Evolutionary conservation across 192 early-diverging fungal species (phyloP), one percentile per base, ranked within the genome.

Genomic region (Lunasporangiospora selenospora): DNA sequence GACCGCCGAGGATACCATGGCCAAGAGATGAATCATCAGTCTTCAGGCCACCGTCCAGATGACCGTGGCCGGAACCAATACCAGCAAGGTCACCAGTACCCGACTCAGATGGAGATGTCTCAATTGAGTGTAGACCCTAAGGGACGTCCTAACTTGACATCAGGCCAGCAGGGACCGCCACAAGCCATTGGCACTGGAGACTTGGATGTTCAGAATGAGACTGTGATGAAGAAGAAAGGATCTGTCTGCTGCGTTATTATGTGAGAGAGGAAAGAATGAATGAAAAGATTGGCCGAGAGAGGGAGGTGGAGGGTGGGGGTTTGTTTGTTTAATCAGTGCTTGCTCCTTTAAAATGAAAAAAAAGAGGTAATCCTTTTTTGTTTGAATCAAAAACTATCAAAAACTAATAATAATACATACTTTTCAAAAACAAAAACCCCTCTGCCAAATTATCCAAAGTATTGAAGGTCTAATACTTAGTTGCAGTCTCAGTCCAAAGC

Each of bases 171-270:
- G n/a, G n/a, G n/a, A n/a, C n/a, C n/a, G n/a, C n/a, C n/a, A n/a
- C 30, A 37, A 9, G 16, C 32, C 9, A 29, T 43, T 2, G 26
- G 31, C 15, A 38, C 29, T n/a, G 37, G 31, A 19, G 43, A 45
- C 13, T 4, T 56, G 10, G 54, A 58, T 30, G 37, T 24, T 0
- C 41, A 37, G 41, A 43, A 54, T 21, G 43, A 32, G 40, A 26
- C 24, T 30, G 41, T 42, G 21, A 50, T 18, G 37, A 41, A 65
- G 30, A 57, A 57, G 63, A 65, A 65, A 15, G 53, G 46, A 1
- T 6, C 36, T 5, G 53, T 65, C 31, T 65, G 63, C 53, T 65
- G 63, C 31, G 24, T 49, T 33, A 26, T 65, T n/a, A 64, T 64
- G 62, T 64, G 54, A 42, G 7, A n/a, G n/a, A n/a, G n/a, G n/a